Percentiles rank a stretch among this genome's conserved stretches.
phyloP scores from a whole-genome alignment of 1,284 basidiomycete genomes.

The Ganoderma sp. region DNA sequence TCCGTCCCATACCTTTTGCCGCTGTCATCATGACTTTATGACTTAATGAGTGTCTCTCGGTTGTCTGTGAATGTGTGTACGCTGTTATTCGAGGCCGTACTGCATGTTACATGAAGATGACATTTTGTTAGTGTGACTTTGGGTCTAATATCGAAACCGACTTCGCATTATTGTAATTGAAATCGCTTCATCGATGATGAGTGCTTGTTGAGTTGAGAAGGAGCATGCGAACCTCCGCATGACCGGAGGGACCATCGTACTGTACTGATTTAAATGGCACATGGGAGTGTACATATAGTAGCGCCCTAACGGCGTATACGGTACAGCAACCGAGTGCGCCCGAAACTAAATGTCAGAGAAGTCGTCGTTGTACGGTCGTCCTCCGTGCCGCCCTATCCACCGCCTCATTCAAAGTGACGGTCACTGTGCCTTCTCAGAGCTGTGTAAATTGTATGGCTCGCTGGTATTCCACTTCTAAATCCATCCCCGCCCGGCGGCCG shows the following conservation, averaged over 20 bases:
- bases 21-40: conserved; percentile 30
- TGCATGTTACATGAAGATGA: conserved; percentile 14
- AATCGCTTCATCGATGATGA: not conserved
- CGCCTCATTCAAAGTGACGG: not conserved
- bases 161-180: not conserved
- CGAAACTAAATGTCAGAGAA: not conserved
- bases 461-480: not conserved
- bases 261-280: not conserved
- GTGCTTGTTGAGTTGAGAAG: not conserved
- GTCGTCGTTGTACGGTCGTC: not conserved
- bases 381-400: not conserved
- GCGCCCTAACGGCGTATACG: not conserved
- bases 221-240: not conserved
- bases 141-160: not conserved
- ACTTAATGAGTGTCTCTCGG: conserved; percentile 26
- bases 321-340: not conserved
- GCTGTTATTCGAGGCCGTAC: conserved; percentile 20
- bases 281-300: not conserved
- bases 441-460: not conserved
- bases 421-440: not conserved
- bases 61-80: conserved; percentile 21
- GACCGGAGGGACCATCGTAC: not conserved
- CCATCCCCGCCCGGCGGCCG: not conserved
- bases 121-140: not conserved
- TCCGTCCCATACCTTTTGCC: conserved; percentile 13